These are phyloP conservation scores for Leccinum aurantiacum DNA, from an alignment of 768 basidiomycete species.

Conservation along the genomic window DNA sequence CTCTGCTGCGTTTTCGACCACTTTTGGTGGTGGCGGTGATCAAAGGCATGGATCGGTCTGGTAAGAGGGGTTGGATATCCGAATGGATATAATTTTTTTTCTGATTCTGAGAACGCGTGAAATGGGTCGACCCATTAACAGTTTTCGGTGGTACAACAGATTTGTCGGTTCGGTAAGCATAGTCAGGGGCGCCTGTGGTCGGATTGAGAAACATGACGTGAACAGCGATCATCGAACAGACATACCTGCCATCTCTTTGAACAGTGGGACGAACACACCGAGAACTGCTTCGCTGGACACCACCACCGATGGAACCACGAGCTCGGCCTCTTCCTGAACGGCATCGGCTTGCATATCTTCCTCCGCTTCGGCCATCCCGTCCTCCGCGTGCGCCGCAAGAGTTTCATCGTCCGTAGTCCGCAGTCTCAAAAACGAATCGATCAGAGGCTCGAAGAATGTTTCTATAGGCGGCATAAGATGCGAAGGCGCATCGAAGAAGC, in stretches of 20 bases:
- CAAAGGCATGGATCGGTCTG: conserved; percentile 15
- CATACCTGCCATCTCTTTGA: conserved; percentile 52
- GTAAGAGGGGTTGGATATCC: conserved; percentile 10
- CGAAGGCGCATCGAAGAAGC: conserved; percentile 65
- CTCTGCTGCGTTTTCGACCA: conserved; percentile 35
- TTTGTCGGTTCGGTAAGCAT: conserved; percentile 22
- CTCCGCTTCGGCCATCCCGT: conserved; percentile 36
- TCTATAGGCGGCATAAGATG: conserved; percentile 77
- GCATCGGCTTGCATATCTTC: conserved; percentile 45
- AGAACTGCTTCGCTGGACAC: conserved; percentile 57
- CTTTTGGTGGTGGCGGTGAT: conserved; percentile 21
- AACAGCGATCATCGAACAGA: background rate
- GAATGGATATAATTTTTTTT: conserved; percentile 28
- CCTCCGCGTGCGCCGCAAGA: conserved; percentile 16
- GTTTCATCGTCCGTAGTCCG: conserved; percentile 26
- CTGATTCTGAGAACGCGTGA: conserved; percentile 20
- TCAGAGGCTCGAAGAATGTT: conserved; percentile 64
- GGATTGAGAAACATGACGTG: conserved; percentile 6
- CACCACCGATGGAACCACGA: conserved; percentile 26
- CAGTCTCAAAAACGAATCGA: conserved; percentile 46
- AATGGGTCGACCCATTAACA: conserved; percentile 15
- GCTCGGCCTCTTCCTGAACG: conserved; percentile 14
- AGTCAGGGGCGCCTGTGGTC: conserved; percentile 22
- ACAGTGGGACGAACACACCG: conserved; percentile 58
- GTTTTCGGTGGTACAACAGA: conserved; percentile 8